phyloP scores from a whole-genome alignment of 768 basidiomycete genomes.

The Hypholoma sublateritium region DNA sequence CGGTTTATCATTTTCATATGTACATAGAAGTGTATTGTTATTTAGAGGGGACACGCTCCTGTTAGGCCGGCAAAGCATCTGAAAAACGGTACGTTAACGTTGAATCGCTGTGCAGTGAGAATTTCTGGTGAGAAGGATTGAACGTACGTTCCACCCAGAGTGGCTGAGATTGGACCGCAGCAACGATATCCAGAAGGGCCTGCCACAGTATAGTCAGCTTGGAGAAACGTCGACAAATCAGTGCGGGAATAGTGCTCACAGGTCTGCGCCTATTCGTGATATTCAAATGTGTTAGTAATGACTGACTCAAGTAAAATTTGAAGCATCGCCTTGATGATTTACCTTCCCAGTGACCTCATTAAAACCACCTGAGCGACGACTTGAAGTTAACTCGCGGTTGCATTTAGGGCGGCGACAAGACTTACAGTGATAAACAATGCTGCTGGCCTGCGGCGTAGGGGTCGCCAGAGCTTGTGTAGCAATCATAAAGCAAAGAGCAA shows the following conservation, averaged over 20 bases:
- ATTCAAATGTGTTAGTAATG: no score
- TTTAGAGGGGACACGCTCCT: no score
- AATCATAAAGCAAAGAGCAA: neutral
- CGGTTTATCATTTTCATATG: no score
- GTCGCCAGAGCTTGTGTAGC: neutral
- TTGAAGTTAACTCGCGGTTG: no score
- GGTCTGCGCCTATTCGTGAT: neutral
- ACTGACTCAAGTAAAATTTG: no score
- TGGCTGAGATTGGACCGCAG: conserved; percentile 16
- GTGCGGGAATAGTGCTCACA: neutral
- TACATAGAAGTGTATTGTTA: no score
- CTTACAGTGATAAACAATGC: neutral
- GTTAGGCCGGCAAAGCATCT: neutral
- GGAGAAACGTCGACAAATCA: neutral
- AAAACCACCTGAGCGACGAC: no score
- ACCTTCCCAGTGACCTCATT: no score
- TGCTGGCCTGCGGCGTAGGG: neutral
- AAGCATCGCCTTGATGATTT: no score
- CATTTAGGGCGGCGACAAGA: neutral
- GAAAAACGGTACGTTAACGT: neutral
- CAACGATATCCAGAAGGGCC: conserved; percentile 15
- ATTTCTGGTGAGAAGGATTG: neutral
- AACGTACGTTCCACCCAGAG: conserved; percentile 14
- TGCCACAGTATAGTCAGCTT: neutral
- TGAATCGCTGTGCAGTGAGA: neutral